Conservation (phyloP, 257 asterid genomes). For the Cordia subcordata region DNA sequence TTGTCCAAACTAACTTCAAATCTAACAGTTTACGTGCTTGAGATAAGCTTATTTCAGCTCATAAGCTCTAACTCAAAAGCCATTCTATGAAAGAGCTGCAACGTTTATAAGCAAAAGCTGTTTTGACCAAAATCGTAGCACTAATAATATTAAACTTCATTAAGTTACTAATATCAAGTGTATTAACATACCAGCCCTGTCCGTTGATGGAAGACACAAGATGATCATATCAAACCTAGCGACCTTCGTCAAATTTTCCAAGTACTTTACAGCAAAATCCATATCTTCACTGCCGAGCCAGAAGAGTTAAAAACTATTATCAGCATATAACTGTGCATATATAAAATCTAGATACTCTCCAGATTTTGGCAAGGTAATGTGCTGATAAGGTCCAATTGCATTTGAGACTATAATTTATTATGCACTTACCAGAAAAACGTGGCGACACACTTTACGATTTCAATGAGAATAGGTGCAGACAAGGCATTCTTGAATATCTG, state of each 20-base stretch:
- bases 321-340: background rate
- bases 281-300: constrained; percentile 67
- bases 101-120: background rate
- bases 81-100: no score
- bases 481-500: constrained; percentile 78
- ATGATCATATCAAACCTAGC: constrained; percentile 83
- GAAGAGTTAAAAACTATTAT: constrained; percentile 1
- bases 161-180: background rate
- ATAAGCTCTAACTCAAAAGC: no score
- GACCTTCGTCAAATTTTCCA: constrained; percentile 61
- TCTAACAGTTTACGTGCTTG: no score
- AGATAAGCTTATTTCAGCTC: no score
- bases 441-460: constrained; percentile 66
- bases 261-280: constrained; percentile 63
- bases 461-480: constrained; percentile 76
- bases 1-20: no score
- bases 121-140: background rate
- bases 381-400: constrained; percentile 4
- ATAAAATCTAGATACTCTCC: constrained; percentile 13
- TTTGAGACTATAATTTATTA: constrained; percentile 12
- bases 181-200: constrained; percentile 65
- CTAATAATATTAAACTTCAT: background rate
- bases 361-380: constrained; percentile 3
- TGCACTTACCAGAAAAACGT: constrained; percentile 62
- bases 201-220: constrained; percentile 76